Evolutionary conservation across 805 yeast genomes (phyloP).

Genomic region (Hanseniaspora mollemarum): DNA sequence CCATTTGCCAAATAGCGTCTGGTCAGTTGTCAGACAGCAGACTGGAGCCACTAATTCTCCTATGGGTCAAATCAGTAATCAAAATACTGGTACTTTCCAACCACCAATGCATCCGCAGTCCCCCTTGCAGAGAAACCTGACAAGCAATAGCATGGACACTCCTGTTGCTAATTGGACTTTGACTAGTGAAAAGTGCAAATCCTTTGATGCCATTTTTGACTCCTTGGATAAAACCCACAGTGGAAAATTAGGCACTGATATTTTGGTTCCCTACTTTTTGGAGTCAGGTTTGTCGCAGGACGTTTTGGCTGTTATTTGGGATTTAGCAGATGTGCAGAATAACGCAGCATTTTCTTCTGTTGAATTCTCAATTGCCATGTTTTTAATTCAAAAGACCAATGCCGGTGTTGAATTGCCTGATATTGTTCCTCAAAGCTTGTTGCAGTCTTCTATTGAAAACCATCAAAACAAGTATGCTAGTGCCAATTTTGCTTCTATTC

Average conservation of each 20-base stretch:
- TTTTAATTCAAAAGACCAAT: constrained; percentile 71
- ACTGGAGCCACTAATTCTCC: constrained; percentile 19
- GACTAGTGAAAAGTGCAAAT: constrained; percentile 55
- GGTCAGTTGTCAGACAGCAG: constrained; percentile 29
- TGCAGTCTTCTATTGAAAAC: constrained; percentile 30
- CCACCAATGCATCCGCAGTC: constrained; percentile 23
- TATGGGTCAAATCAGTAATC: constrained; percentile 19
- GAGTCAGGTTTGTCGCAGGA: constrained; percentile 80
- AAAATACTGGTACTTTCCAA: constrained; percentile 20
- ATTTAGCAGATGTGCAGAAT: constrained; percentile 78
- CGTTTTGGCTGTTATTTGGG: constrained; percentile 85
- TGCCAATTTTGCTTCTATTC: constrained; percentile 21
- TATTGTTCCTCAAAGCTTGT: constrained; percentile 56
- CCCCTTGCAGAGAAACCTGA: constrained; percentile 18
- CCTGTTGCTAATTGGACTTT: constrained; percentile 51
- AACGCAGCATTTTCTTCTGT: constrained; percentile 66
- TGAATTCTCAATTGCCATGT: constrained; percentile 91
- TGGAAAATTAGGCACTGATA: constrained; percentile 61
- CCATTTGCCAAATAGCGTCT: constrained; percentile 34
- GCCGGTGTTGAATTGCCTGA: constrained; percentile 71
- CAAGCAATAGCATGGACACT: constrained; percentile 26
- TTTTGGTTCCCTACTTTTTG: constrained; percentile 79
- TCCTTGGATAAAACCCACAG: constrained; percentile 54
- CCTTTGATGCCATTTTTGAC: constrained; percentile 69
- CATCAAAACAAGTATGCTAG: constrained; percentile 15